phyloP scores from a whole-genome alignment of 345 rosid genomes.

The Populus deltoides region DNA sequence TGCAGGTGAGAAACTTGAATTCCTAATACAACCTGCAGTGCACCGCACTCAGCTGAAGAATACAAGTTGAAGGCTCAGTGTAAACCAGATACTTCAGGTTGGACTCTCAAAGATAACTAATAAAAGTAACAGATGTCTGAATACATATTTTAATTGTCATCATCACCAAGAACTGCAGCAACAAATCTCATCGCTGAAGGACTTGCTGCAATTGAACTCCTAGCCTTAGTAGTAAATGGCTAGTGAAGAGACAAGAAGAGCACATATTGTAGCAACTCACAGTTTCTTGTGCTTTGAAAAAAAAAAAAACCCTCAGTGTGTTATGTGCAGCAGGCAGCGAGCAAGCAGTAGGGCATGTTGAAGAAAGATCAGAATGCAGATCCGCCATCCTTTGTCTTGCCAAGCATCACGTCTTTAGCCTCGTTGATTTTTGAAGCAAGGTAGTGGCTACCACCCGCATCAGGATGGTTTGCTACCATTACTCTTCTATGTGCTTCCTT shows the following conservation, averaged over 20 bases:
- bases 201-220: too few relatives aligned
- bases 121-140: not conserved
- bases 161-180: not conserved
- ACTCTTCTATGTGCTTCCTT: slow-evolving; percentile 88
- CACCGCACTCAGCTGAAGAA: not conserved
- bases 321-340: not conserved
- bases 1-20: not conserved
- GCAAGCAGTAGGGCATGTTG: not conserved
- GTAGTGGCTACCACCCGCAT: slow-evolving; percentile 92
- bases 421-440: slow-evolving; percentile 90
- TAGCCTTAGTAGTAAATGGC: too few relatives aligned
- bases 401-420: slow-evolving; percentile 82
- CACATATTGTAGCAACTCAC: not conserved
- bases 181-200: not conserved
- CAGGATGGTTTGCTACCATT: slow-evolving; percentile 93
- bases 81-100: not conserved
- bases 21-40: too few relatives aligned
- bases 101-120: too few relatives aligned
- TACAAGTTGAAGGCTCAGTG: not conserved
- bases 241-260: not conserved
- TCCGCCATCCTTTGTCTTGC: slow-evolving; percentile 60
- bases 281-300: not conserved
- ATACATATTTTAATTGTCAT: not conserved
- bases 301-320: not conserved
- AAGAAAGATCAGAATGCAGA: slow-evolving; percentile 52